Base-by-base conservation (phyloP, 495 filamentous ascomycete species). In the Daldinia childiae region DNA sequence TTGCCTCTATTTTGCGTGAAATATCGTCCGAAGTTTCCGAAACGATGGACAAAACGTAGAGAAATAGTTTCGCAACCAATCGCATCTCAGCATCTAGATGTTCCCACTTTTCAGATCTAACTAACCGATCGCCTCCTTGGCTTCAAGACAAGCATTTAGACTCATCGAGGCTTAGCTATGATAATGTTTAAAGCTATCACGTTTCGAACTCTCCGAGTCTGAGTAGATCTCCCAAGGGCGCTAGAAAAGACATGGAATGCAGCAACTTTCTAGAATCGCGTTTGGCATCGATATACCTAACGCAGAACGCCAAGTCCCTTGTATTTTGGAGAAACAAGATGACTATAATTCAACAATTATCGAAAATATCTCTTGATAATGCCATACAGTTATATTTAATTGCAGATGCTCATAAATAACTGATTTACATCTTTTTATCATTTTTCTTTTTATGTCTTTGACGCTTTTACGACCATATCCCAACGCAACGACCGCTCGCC, bases 11-110 rank as follows among this genome's bases (percentile, higher is more conserved):
- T n/a, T 19, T 29, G 14, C 30, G 27, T 32, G 30, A 43, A 59
- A 32, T 63, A 27, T 70, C 43, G 52, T 63, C 66, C 45, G 71
- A 58, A 57, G 61, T 64, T 73, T 70, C 56, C 66, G 62, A 73
- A 65, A 73, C 71, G 9, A 48, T 59, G 24, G 36, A 15, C 66
- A 69, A 73, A 73, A 73, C 71, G 48, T 27, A 41, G 15, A 52
- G 26, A 38, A 27, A 17, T 24, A 38, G n/a, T 24, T 55, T 36
- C 3, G 52, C 11, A 60, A n/a, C 71, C 66, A 73, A 73, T 73
- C 71, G 71, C 71, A 73, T 73, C 43, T 8, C n/a, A 66, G 32
- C 27, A 55, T 56, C 29, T 24, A 17, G 15, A 21, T n/a, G 45
- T 43, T 43, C 43, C 62, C 66, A 69, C 58, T 58, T 70, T 70